Base-by-base conservation (phyloP, 768 basidiomycete species). In the Suillus brevipes region DNA sequence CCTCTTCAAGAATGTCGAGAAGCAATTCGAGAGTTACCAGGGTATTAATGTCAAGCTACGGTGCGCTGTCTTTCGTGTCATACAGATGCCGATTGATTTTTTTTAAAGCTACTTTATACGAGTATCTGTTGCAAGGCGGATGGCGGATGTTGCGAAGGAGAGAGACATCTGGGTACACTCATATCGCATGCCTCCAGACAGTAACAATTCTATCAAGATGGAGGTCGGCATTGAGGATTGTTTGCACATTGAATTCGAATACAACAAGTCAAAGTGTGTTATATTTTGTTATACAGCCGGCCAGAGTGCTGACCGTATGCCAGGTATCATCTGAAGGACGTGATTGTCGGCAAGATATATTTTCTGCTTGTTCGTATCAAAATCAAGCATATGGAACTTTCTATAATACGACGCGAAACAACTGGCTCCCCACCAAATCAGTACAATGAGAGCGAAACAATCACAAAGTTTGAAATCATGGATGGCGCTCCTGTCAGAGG, bases 401-500 rank as follows among this genome's bases (percentile, higher is more conserved):
- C 95, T 18, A 98, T 98, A 74, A 99, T 99, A 69, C 89, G 97
- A 45, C 86, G 96, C 25, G 97, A 99, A 78, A 99, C 97, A 25
- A 99, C 97, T 0, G 97, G 97, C 14, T 85, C 95, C 16, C 94
- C 94, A 3, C 97, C 97, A n/a, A 99, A 99, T 72, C 95, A 96
- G 79, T 99, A 99, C 77, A 99, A 98, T 75, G 97, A 99, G 77
- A 94, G 92, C 72, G 96, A 99, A 75, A 99, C 96, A 9, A 98
- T 99, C 72, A 99, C 97, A 10, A 99, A 99, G 78, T 99, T 98
- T 73, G 97, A 99, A 79, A 97, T 98, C 70, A 97, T 97, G 96
- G 96, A 99, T 75, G 95, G 96, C 3, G 94, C 96, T 8, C 97
- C 97, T 2, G 95, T 98, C n/a, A 85, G 95, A 81, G 94, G 94